Conservation (phyloP, 2,329 filamentous ascomycete species). For the Aspergillus fijiensis region DNA sequence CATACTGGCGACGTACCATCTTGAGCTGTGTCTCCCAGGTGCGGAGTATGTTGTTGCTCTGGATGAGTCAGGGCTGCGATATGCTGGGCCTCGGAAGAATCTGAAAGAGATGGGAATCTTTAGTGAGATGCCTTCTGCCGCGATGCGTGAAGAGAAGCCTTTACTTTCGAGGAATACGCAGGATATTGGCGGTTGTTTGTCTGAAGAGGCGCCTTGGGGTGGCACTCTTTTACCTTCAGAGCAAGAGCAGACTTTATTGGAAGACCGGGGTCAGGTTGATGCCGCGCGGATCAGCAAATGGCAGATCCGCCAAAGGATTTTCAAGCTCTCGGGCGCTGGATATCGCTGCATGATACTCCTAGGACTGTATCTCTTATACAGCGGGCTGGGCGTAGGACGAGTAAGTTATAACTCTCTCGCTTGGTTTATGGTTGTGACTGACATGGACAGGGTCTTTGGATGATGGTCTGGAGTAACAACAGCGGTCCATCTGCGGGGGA, state of each 20-base stretch:
- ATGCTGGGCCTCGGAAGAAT: slow-evolving; percentile 1
- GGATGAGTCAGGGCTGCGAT: neutral
- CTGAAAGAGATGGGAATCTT: slow-evolving; percentile 2
- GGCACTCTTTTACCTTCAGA: neutral
- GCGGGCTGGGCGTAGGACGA: neutral
- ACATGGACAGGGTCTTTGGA: neutral
- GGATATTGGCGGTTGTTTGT: neutral
- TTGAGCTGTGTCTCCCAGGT: slow-evolving; percentile 1
- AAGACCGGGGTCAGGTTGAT: neutral
- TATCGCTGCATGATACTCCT: slow-evolving; percentile 4
- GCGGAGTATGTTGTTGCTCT: slow-evolving; percentile 3
- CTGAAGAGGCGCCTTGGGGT: neutral
- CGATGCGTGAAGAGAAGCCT: neutral
- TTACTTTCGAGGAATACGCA: neutral
- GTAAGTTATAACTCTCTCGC: neutral
- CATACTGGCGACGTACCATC: slow-evolving; percentile 3
- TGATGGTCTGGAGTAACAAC: slow-evolving; percentile 6
- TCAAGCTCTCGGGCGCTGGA: neutral
- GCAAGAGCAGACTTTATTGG: neutral
- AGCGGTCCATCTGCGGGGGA: neutral
- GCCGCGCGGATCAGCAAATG: neutral
- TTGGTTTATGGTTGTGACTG: neutral
- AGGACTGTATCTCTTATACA: neutral
- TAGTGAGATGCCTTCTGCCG: neutral
- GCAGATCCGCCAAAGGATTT: neutral